A percentile compares a stretch with the other conserved stretches of the same genome.
Evolutionary conservation across 2,329 filamentous ascomycete genomes (phyloP).

Genomic region (Penicillium sp.): DNA sequence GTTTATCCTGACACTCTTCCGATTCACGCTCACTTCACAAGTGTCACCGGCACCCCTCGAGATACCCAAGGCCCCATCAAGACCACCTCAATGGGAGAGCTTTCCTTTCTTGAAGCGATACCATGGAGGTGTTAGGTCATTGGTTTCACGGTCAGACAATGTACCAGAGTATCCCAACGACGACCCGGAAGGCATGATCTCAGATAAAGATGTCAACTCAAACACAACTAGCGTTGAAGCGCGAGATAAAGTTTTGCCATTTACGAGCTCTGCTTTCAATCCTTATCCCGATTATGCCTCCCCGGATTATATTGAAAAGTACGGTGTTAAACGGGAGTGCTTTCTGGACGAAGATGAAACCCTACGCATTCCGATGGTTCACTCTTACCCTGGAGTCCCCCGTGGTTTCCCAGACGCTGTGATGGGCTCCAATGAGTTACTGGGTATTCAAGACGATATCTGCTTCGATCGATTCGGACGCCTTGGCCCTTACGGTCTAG

Average conservation of each 20-base stretch:
- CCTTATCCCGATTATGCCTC: constrained; percentile 71
- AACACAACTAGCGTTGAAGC: constrained; percentile 31
- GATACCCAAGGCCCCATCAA: constrained; percentile 63
- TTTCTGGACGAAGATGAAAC: constrained; percentile 73
- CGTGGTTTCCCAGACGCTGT: constrained; percentile 83
- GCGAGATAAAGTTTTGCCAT: constrained; percentile 37
- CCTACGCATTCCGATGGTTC: constrained; percentile 69
- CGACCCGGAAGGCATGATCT: constrained; percentile 60
- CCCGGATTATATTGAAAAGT: constrained; percentile 59
- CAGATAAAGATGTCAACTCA: constrained; percentile 44
- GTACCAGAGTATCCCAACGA: constrained; percentile 78
- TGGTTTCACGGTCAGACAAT: constrained; percentile 70
- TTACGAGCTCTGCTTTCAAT: constrained; percentile 62
- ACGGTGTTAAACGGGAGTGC: constrained; percentile 71
- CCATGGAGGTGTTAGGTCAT: constrained; percentile 80
- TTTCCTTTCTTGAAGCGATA: constrained; percentile 88
- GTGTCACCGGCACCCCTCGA: constrained; percentile 37
- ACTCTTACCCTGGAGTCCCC: constrained; percentile 77
- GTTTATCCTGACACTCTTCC: constrained; percentile 76
- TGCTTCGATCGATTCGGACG: constrained; percentile 93
- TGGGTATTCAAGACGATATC: constrained; percentile 80
- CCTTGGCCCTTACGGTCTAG: constrained; percentile 86
- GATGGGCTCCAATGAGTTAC: constrained; percentile 82
- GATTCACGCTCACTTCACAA: constrained; percentile 65
- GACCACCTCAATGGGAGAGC: constrained; percentile 77